These are phyloP conservation scores for Puccinellia tenuiflora DNA, from an alignment of 176 grass and related monocot species.

Conservation along the genomic window DNA sequence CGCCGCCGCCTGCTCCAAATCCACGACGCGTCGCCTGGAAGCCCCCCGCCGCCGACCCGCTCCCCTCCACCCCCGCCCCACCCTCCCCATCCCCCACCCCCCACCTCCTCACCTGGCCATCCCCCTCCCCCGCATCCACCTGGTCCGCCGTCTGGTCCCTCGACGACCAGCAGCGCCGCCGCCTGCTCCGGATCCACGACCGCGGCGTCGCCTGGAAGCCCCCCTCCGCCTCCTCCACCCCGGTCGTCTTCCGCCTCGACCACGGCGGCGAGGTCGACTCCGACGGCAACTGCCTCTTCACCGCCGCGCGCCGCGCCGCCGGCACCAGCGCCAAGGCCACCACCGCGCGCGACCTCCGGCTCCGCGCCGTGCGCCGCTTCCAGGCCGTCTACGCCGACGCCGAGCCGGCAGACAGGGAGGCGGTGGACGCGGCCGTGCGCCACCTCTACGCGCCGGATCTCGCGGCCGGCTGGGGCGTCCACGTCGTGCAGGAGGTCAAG, in stretches of 20 bases:
- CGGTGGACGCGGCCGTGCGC: slow-evolving; percentile 50
- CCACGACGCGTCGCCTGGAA: slow-evolving; percentile 81
- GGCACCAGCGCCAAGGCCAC: slow-evolving; percentile 38
- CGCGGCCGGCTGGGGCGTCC: slow-evolving; percentile 81
- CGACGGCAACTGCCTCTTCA: slow-evolving; percentile 94
- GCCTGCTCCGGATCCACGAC: slow-evolving; percentile 70
- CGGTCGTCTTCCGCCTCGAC: slow-evolving; percentile 63
- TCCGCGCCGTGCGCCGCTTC: slow-evolving; percentile 56
- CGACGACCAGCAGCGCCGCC: slow-evolving; percentile 86
- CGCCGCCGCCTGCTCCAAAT: slow-evolving; percentile 70
- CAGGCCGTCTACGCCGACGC: slow-evolving; percentile 41
- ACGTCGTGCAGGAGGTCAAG: slow-evolving; percentile 93
- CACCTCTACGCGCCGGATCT: slow-evolving; percentile 95
- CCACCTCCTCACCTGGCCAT: slow-evolving; percentile 49
- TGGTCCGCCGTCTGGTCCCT: slow-evolving; percentile 67
- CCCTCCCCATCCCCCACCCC: slow-evolving; percentile 5
- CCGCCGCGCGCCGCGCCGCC: slow-evolving; percentile 59
- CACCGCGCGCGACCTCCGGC: slow-evolving; percentile 60
- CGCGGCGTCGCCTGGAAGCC: slow-evolving; percentile 83
- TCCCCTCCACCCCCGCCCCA: background rate
- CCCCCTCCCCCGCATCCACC: background rate
- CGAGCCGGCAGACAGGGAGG: slow-evolving; percentile 10
- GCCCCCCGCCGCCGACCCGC: slow-evolving; percentile 24
- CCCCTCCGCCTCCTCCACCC: background rate
- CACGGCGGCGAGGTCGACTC: slow-evolving; percentile 89